phyloP scores from a whole-genome alignment of 768 basidiomycete genomes.

The Serendipita sp. region DNA sequence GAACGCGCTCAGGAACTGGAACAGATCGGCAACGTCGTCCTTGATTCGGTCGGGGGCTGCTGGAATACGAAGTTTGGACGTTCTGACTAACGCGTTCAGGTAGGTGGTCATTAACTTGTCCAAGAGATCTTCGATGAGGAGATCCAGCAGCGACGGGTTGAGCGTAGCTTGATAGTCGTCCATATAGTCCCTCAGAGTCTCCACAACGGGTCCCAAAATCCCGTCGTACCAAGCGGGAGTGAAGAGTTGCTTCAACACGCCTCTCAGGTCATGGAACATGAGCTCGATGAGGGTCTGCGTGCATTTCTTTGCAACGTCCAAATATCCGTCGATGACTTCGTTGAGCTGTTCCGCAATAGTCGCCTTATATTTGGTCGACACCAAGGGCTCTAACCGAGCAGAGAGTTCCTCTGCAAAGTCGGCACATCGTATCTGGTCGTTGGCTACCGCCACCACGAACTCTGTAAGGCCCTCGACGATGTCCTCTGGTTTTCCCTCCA shows the following conservation, averaged over 20 bases:
- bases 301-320: slow-evolving; percentile 97
- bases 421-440: slow-evolving; percentile 93
- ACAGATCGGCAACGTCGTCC: slow-evolving; percentile 61
- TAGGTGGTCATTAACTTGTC: slow-evolving; percentile 83
- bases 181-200: slow-evolving; percentile 96
- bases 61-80: slow-evolving; percentile 77
- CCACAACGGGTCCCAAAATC: slow-evolving; percentile 72
- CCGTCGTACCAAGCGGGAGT: slow-evolving; percentile 81
- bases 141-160: slow-evolving; percentile 78
- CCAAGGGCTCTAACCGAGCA: slow-evolving; percentile 74
- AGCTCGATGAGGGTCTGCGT: slow-evolving; percentile 87
- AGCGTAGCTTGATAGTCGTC: slow-evolving; percentile 85
- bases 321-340: slow-evolving; percentile 93
- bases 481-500: slow-evolving; percentile 70
- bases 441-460: slow-evolving; percentile 91
- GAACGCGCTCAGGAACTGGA: slow-evolving; percentile 64
- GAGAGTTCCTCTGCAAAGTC: slow-evolving; percentile 83
- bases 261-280: slow-evolving; percentile 87
- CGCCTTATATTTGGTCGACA: slow-evolving; percentile 78
- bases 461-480: slow-evolving; percentile 79
- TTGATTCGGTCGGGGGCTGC: slow-evolving; percentile 70
- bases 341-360: slow-evolving; percentile 77
- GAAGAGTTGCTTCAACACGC: slow-evolving; percentile 74
- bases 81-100: slow-evolving; percentile 70
- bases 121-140: slow-evolving; percentile 82